Base-by-base conservation (phyloP, 805 yeast genomes). In the Pichia kluyveri region DNA sequence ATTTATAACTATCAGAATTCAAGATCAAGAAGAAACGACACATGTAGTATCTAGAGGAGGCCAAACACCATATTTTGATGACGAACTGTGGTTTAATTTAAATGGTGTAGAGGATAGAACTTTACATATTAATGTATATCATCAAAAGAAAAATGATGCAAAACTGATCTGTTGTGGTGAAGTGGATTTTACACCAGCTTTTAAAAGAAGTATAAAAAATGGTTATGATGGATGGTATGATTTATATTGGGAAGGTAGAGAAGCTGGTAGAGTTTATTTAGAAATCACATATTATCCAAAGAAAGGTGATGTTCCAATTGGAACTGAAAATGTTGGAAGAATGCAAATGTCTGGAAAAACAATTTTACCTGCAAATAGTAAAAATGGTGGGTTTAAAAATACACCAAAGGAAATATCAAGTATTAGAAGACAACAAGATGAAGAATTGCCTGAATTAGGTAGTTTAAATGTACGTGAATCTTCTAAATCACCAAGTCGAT, bases 241-340 rank as follows among this genome's bases (percentile, higher is more conserved):
- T 31, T 68, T 93, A 49, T 68, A 72, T 40, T 78, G 78, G 59
- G 81, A 80, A 42, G 82, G 79, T 19, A 79, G 81, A 56, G 79
- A 83, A 47, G 96, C 96, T 1, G 99, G 99, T 2, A 86, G 79
- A 63, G 79, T 93, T 1, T 91, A 81, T 63, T 67, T 93, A 47
- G 98, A 93, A 59, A 82, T 93, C 84, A 88, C 97, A 0, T 93
- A 87, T 60, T 87, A 86, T 60, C 93, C 96, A 1, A 61, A 70
- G 2, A 60, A 59, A 1, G 59, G 60, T 2, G 55, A 59, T 18
- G 68, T 67, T 12, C 68, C 68, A 10, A 48, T 57, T 9, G 58
- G 54, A 2, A 59, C 62, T 7, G 58, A 59, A 10, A 59, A 54
- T 39, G 46, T 45, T 11, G 54, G 51, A 1, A 56, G 62, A 44